Conservation (phyloP, 805 yeast species). For the Grigorovia humatica region DNA sequence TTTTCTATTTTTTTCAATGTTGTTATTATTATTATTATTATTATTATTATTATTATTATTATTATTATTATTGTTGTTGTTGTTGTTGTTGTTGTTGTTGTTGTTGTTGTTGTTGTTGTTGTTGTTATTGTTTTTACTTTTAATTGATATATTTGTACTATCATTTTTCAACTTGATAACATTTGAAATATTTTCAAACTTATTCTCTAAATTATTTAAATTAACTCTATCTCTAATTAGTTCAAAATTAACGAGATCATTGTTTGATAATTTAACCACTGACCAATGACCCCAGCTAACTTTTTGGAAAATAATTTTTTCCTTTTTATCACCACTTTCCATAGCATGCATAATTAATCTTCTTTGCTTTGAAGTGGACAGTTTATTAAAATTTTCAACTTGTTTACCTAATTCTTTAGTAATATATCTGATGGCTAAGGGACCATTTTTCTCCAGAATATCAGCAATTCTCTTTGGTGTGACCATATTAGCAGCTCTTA, state of each 20-base stretch:
- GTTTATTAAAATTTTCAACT: constrained; percentile 67
- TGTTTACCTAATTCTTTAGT: constrained; percentile 67
- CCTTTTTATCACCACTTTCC: constrained; percentile 53
- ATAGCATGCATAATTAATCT: constrained; percentile 82
- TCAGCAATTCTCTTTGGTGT: constrained; percentile 70
- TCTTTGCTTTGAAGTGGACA: constrained; percentile 81
- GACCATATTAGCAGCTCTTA: constrained; percentile 77
- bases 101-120: neutral
- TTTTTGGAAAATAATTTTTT: constrained; percentile 66
- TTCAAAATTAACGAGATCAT: neutral
- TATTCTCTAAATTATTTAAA: constrained; percentile 18
- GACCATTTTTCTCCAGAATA: constrained; percentile 64
- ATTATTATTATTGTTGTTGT: no score
- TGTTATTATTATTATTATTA: neutral
- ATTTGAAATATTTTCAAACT: neutral
- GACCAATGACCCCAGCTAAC: constrained; percentile 98
- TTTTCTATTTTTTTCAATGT: neutral
- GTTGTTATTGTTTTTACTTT: neutral
- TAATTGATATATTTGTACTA: neutral
- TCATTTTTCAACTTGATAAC: neutral
- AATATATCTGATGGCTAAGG: constrained; percentile 81
- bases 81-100: no score
- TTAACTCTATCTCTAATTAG: neutral
- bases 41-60: constrained; percentile 1
- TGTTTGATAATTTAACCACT: neutral